Conservation (phyloP, 805 yeast species). For the Ogataea ganodermae region DNA sequence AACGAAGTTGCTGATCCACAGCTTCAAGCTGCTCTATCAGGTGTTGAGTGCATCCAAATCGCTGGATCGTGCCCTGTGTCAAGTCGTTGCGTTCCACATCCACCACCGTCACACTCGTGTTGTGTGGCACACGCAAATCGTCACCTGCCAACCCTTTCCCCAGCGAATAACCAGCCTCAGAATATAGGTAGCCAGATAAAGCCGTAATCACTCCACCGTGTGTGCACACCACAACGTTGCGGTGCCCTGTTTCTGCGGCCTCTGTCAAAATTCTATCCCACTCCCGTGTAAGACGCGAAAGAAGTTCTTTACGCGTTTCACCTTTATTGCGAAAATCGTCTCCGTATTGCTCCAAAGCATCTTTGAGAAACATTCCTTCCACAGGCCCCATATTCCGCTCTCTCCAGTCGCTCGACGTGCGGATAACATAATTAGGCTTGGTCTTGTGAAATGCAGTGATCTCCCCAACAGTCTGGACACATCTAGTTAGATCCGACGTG, state of each 20-base stretch:
- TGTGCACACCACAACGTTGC: conserved; percentile 62
- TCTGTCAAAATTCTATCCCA: conserved; percentile 46
- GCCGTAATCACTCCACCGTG: conserved; percentile 84
- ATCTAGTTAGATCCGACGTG: conserved; percentile 58
- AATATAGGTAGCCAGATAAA: conserved; percentile 52
- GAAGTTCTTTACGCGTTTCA: conserved; percentile 51
- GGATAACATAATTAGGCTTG: conserved; percentile 26
- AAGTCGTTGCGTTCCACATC: conserved; percentile 48
- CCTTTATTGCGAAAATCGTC: conserved; percentile 63
- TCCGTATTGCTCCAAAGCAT: conserved; percentile 64
- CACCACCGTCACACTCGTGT: conserved; percentile 71
- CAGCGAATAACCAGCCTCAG: conserved; percentile 40
- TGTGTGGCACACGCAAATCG: conserved; percentile 61
- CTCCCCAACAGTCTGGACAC: conserved; percentile 56
- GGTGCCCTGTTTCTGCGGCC: conserved; percentile 35
- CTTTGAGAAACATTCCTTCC: conserved; percentile 70
- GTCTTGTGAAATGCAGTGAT: conserved; percentile 36
- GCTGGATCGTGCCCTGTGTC: conserved; percentile 45
- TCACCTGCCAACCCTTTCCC: conserved; percentile 40
- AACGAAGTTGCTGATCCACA: conserved; percentile 41
- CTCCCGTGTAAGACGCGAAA: conserved; percentile 48
- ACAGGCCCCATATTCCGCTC: conserved; percentile 80
- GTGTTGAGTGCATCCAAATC: conserved; percentile 70
- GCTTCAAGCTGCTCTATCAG: conserved; percentile 57
- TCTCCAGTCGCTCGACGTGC: conserved; percentile 49